These are phyloP conservation scores for Beta macrorhiza DNA, from an alignment of 179 eudicot genomes.

Conservation along the genomic window DNA sequence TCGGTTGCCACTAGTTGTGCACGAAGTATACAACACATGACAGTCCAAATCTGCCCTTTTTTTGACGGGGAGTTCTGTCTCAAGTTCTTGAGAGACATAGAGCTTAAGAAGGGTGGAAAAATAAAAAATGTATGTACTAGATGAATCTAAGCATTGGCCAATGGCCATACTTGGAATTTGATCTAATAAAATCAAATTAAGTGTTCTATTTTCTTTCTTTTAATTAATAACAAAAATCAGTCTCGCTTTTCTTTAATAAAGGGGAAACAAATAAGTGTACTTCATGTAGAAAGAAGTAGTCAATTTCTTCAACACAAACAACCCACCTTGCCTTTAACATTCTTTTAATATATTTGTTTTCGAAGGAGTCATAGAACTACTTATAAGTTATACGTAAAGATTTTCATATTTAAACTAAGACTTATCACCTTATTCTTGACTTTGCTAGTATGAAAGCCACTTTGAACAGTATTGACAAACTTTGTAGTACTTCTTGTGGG, in stretches of 20 bases:
- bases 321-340: not conserved
- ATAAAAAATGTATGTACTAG: not conserved
- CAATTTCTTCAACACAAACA: not conserved
- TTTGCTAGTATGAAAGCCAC: not conserved
- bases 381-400: not conserved
- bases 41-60: not conserved
- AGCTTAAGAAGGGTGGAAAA: no score
- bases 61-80: not conserved
- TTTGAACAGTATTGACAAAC: no score
- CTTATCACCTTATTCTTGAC: not conserved
- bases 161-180: conserved; percentile 3
- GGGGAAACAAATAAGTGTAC: not conserved
- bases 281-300: not conserved
- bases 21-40: not conserved
- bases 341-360: not conserved
- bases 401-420: not conserved
- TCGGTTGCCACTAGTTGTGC: not conserved
- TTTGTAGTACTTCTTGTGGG: no score
- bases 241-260: no score
- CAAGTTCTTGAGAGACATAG: not conserved
- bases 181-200: not conserved
- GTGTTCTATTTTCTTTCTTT: no score
- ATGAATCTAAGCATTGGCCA: not conserved
- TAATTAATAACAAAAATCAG: no score
- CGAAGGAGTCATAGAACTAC: not conserved